Evolutionary conservation across 163 green algal genomes (phyloP).

Genomic region (Volvox carteri): DNA sequence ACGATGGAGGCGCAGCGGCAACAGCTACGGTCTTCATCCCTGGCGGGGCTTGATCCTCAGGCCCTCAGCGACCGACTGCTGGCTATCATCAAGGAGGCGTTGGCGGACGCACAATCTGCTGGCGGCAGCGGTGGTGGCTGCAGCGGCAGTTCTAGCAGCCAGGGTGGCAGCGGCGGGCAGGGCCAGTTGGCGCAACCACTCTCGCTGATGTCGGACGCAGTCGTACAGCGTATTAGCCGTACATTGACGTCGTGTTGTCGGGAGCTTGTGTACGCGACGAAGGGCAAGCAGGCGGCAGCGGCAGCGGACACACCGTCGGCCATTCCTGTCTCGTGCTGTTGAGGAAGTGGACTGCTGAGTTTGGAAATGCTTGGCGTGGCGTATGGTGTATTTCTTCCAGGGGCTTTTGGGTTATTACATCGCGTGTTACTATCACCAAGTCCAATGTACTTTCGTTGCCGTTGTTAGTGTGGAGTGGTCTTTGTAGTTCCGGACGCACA

Average conservation of each 20-base stretch:
- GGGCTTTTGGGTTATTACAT: too few species aligned
- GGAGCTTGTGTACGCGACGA: slow-evolving; percentile 53
- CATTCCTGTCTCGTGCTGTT: slow-evolving; percentile 56
- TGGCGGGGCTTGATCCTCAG: slow-evolving; percentile 44
- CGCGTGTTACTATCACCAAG: too few species aligned
- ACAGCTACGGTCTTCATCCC: slow-evolving; percentile 15
- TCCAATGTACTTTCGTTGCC: too few species aligned
- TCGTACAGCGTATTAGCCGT: slow-evolving; percentile 43
- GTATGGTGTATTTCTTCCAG: too few species aligned
- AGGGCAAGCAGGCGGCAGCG: slow-evolving; percentile 7
- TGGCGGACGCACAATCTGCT: neutral
- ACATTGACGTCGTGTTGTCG: slow-evolving; percentile 47
- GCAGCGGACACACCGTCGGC: slow-evolving; percentile 27
- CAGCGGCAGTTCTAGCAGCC: neutral
- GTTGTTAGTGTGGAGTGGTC: too few species aligned
- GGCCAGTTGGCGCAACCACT: neutral
- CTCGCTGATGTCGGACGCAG: slow-evolving; percentile 29
- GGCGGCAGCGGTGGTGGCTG: neutral
- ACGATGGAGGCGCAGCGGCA: slow-evolving; percentile 36
- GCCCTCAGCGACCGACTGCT: slow-evolving; percentile 49
- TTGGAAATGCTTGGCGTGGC: too few species aligned
- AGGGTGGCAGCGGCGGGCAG: neutral
- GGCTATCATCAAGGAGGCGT: slow-evolving; percentile 45
- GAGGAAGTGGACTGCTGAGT: too few species aligned
- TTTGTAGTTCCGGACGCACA: too few species aligned